phyloP scores from a whole-genome alignment of 805 yeast genomes.

The Nematodospora valgi region DNA sequence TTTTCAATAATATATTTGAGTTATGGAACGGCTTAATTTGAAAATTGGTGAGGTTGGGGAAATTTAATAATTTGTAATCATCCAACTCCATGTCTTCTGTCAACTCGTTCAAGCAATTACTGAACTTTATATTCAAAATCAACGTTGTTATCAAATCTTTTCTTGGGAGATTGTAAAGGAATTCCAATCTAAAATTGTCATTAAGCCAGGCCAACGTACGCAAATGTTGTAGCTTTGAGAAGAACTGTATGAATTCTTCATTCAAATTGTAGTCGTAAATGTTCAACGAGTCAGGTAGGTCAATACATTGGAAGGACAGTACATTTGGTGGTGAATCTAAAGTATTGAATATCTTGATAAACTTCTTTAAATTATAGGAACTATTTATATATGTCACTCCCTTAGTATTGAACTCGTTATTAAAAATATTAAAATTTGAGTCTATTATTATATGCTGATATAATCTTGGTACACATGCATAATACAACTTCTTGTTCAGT shows the following conservation, averaged over 20 bases:
- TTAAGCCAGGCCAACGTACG: conserved; percentile 30
- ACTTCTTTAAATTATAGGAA: conserved; percentile 36
- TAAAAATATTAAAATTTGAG: conserved; percentile 32
- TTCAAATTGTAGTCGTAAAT: conserved; percentile 30
- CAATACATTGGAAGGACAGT: conserved; percentile 25
- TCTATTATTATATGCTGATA: conserved; percentile 40
- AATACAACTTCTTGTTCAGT: conserved; percentile 26
- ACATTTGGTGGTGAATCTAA: conserved; percentile 13
- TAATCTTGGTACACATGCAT: conserved; percentile 29
- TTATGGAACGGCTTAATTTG: conserved; percentile 34
- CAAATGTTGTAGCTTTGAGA: conserved; percentile 20
- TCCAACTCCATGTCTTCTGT: conserved; percentile 2
- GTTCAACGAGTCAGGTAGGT: conserved; percentile 42
- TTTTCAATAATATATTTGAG: conserved; percentile 20
- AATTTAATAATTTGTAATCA: conserved; percentile 10
- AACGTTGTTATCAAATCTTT: conserved; percentile 21
- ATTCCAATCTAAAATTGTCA: conserved; percentile 26
- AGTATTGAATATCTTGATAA: conserved; percentile 19
- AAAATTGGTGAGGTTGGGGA: conserved; percentile 27
- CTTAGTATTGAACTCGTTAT: conserved; percentile 18
- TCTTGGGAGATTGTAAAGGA: conserved; percentile 29
- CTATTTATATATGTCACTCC: conserved; percentile 30
- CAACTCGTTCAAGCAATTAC: conserved; percentile 13
- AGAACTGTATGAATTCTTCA: conserved; percentile 21
- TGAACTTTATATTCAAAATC: conserved; percentile 27